Evolutionary conservation across 176 grass and related monocot genomes (phyloP).

Genomic region (Saccharum spontaneum): DNA sequence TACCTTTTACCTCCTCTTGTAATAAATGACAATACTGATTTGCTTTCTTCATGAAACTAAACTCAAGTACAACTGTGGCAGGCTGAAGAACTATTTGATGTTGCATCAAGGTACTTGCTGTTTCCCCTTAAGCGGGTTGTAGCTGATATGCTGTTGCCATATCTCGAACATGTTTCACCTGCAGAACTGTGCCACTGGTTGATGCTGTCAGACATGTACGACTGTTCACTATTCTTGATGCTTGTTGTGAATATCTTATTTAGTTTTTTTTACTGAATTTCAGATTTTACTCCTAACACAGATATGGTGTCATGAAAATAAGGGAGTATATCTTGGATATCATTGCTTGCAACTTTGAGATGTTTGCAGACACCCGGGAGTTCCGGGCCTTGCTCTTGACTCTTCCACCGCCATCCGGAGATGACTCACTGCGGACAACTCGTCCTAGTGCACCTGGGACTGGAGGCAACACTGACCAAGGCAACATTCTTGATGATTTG

Average conservation of each 20-base stretch:
- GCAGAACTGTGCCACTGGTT: slow-evolving; percentile 92
- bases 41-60: neutral
- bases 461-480: slow-evolving; percentile 52
- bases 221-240: neutral
- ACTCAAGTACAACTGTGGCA: slow-evolving; percentile 25
- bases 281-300: slow-evolving; percentile 31
- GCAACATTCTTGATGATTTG: slow-evolving; percentile 94
- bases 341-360: slow-evolving; percentile 91
- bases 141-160: slow-evolving; percentile 69
- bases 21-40: neutral
- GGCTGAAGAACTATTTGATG: slow-evolving; percentile 98
- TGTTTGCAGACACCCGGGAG: slow-evolving; percentile 60
- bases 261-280: neutral
- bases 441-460: slow-evolving; percentile 66
- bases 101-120: slow-evolving; percentile 86
- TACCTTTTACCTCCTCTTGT: neutral
- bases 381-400: slow-evolving; percentile 84
- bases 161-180: slow-evolving; percentile 64
- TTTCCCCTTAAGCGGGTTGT: slow-evolving; percentile 86
- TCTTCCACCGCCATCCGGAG: slow-evolving; percentile 74
- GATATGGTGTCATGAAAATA: slow-evolving; percentile 84
- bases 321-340: slow-evolving; percentile 88
- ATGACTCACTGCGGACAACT: slow-evolving; percentile 62
- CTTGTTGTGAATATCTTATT: neutral
- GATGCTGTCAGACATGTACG: slow-evolving; percentile 92